Evolutionary conservation across 2,329 filamentous ascomycete species (phyloP).

Genomic region (Setomelanomma holmii): DNA sequence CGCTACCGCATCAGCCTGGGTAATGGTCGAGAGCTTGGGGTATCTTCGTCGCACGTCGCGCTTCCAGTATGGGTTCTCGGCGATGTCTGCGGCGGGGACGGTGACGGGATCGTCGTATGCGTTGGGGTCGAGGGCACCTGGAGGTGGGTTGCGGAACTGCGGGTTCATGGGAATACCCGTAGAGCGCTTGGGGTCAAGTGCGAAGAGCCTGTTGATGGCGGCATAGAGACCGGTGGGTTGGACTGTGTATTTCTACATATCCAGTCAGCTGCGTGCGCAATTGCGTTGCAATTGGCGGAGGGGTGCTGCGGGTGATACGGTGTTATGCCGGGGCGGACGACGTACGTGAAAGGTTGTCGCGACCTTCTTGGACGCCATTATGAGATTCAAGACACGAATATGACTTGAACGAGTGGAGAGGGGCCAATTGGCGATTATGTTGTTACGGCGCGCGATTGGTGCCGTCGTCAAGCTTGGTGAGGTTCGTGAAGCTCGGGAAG

Average conservation of each 20-base stretch:
- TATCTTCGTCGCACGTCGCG: slow-evolving; percentile 86
- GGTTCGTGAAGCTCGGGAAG: slow-evolving; percentile 33
- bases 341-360: slow-evolving; percentile 41
- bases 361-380: slow-evolving; percentile 43
- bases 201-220: slow-evolving; percentile 75
- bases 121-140: slow-evolving; percentile 73
- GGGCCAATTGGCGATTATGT: slow-evolving; percentile 31
- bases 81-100: slow-evolving; percentile 82
- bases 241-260: slow-evolving; percentile 86
- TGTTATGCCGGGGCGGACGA: slow-evolving; percentile 1
- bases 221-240: slow-evolving; percentile 92
- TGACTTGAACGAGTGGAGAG: slow-evolving; percentile 22
- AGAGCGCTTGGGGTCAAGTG: slow-evolving; percentile 86
- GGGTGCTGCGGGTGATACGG: slow-evolving; percentile 12
- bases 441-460: slow-evolving; percentile 26
- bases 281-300: background rate
- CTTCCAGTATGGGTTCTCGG: slow-evolving; percentile 96
- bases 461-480: too few relatives aligned
- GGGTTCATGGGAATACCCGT: slow-evolving; percentile 92
- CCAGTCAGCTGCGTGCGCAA: slow-evolving; percentile 18
- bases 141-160: slow-evolving; percentile 87
- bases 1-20: slow-evolving; percentile 83
- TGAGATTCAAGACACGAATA: slow-evolving; percentile 21
- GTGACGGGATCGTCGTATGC: slow-evolving; percentile 84
- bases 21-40: slow-evolving; percentile 78